These are phyloP conservation scores for Zostera marina DNA, from an alignment of 116 monocot species.

Conservation along the genomic window DNA sequence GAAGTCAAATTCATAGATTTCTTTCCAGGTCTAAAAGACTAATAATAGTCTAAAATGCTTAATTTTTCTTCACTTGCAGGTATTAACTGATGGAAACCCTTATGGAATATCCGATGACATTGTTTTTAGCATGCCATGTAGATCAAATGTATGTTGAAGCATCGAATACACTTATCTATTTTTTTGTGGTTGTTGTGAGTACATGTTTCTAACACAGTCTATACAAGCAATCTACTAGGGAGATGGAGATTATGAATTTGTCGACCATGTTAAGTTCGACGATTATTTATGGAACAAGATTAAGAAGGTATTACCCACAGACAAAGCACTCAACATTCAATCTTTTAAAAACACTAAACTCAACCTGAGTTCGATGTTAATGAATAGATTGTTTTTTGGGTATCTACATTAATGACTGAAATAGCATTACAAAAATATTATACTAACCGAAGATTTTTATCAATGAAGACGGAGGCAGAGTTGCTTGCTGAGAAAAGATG, in stretches of 20 bases:
- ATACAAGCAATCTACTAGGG: constrained; percentile 30
- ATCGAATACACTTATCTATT: neutral
- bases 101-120: constrained; percentile 95
- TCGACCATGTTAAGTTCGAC: constrained; percentile 59
- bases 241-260: constrained; percentile 95
- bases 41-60: neutral
- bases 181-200: neutral
- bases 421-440: neutral
- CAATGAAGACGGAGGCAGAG: constrained; percentile 74
- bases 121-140: constrained; percentile 98
- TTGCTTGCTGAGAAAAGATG: constrained; percentile 98
- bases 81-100: constrained; percentile 88
- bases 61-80: constrained; percentile 21
- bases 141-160: constrained; percentile 46
- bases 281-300: constrained; percentile 63
- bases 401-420: neutral
- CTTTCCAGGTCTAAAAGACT: neutral
- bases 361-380: too few relatives aligned
- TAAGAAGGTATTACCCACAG: constrained; percentile 41
- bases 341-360: too few relatives aligned
- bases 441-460: neutral
- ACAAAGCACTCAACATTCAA: too few relatives aligned
- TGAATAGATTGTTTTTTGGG: neutral
- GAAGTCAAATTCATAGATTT: neutral
- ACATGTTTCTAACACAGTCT: neutral